phyloP scores from a whole-genome alignment of 1,284 basidiomycete genomes.

The Amylostereum chailletii region DNA sequence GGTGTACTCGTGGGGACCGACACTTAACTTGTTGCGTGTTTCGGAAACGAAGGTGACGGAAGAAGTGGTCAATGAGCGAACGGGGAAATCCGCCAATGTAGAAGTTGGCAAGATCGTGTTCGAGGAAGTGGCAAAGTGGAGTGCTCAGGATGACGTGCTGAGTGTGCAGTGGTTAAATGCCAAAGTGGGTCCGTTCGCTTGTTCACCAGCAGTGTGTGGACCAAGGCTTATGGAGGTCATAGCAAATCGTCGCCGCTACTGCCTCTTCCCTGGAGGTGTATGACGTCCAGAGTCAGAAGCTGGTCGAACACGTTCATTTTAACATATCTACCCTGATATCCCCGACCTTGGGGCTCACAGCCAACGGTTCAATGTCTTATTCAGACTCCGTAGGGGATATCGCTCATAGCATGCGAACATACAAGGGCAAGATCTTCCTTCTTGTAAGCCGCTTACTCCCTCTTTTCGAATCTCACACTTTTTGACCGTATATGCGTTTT shows the following conservation, averaged over 20 bases:
- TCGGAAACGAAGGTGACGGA: slow-evolving; percentile 53
- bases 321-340: slow-evolving; percentile 48
- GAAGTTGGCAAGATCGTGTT: slow-evolving; percentile 60
- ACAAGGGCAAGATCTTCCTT: slow-evolving; percentile 89
- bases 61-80: slow-evolving; percentile 40
- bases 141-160: slow-evolving; percentile 46
- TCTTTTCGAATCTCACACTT: slow-evolving; percentile 2
- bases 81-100: slow-evolving; percentile 47
- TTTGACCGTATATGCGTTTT: slow-evolving; percentile 1
- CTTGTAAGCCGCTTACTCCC: slow-evolving; percentile 46
- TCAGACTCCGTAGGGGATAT: slow-evolving; percentile 45
- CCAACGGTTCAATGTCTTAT: slow-evolving; percentile 38
- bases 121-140: slow-evolving; percentile 48
- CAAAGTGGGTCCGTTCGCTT: slow-evolving; percentile 50
- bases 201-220: slow-evolving; percentile 6
- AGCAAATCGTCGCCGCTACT: slow-evolving; percentile 64
- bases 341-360: slow-evolving; percentile 39
- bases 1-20: slow-evolving; percentile 77
- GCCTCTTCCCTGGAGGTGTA: slow-evolving; percentile 56
- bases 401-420: slow-evolving; percentile 68
- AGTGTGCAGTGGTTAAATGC: slow-evolving; percentile 70
- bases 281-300: slow-evolving; percentile 46
- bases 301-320: slow-evolving; percentile 53
- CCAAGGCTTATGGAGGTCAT: slow-evolving; percentile 9
- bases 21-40: slow-evolving; percentile 57